Conservation (phyloP, 495 filamentous ascomycete genomes). For the Niebla homalea region DNA sequence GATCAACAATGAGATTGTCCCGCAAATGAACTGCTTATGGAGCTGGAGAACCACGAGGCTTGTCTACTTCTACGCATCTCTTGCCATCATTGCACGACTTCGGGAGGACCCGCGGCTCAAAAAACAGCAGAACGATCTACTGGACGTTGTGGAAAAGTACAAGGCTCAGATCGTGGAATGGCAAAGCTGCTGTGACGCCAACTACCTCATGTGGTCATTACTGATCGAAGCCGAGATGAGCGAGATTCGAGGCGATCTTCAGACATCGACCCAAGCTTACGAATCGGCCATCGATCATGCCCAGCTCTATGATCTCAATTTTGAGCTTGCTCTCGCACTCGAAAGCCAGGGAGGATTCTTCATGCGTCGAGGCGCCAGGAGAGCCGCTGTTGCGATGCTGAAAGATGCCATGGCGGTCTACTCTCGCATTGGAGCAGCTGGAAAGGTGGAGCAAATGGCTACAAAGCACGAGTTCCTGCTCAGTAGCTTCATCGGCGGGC, state of each 20-base stretch:
- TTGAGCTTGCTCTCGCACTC: constrained; percentile 70
- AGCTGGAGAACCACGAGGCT: constrained; percentile 54
- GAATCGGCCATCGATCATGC: constrained; percentile 72
- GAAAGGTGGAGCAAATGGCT: constrained; percentile 37
- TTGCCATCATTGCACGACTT: constrained; percentile 50
- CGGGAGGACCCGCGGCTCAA: constrained; percentile 36
- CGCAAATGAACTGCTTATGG: constrained; percentile 51
- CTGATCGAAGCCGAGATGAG: constrained; percentile 59
- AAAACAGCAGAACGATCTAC: constrained; percentile 37
- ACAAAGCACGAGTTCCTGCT: constrained; percentile 41
- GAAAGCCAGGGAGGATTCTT: constrained; percentile 64
- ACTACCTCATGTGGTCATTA: constrained; percentile 66
- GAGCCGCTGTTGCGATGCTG: constrained; percentile 59
- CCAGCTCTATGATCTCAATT: constrained; percentile 57
- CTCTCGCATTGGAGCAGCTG: constrained; percentile 57
- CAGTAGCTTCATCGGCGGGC: constrained; percentile 46
- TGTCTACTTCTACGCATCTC: constrained; percentile 54
- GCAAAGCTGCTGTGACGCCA: constrained; percentile 55
- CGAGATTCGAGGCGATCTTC: constrained; percentile 51
- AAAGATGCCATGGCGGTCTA: constrained; percentile 63
- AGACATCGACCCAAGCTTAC: constrained; percentile 48
- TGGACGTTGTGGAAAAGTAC: constrained; percentile 41
- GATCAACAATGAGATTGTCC: constrained; percentile 47
- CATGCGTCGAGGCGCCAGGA: constrained; percentile 51
- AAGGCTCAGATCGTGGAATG: constrained; percentile 56